Conservation (phyloP, 192 early-diverging fungal species). For the Rhizophagus prolifer region DNA sequence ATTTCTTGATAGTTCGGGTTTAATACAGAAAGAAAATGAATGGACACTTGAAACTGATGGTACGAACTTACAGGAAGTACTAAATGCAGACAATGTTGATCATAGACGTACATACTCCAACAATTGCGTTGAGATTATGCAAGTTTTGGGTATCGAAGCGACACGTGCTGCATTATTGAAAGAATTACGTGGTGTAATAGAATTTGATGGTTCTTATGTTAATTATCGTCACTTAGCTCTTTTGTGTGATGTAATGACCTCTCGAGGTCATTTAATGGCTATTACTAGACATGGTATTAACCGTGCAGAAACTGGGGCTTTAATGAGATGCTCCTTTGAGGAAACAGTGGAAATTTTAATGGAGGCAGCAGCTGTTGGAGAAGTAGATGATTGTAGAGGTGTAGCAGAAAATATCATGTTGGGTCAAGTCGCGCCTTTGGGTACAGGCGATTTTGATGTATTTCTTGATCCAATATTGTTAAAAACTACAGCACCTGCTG, state of each 20-base stretch:
- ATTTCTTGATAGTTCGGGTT: constrained; percentile 56
- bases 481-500: constrained; percentile 62
- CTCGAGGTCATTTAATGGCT: constrained; percentile 88
- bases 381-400: constrained; percentile 92
- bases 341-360: constrained; percentile 98
- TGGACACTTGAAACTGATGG: constrained; percentile 93
- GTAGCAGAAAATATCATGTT: constrained; percentile 98
- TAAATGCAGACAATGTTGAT: constrained; percentile 84
- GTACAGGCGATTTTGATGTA: constrained; percentile 92
- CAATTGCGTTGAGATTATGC: constrained; percentile 86
- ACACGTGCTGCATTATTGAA: constrained; percentile 85
- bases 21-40: constrained; percentile 64
- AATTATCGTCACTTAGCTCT: constrained; percentile 97
- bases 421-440: constrained; percentile 94
- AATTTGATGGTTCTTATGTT: constrained; percentile 95
- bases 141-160: constrained; percentile 96
- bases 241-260: constrained; percentile 96
- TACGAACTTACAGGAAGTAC: constrained; percentile 83
- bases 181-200: constrained; percentile 90
- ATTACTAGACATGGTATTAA: constrained; percentile 99
- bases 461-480: constrained; percentile 93
- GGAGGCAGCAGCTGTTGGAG: constrained; percentile 89
- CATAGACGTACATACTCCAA: constrained; percentile 82
- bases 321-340: constrained; percentile 96
- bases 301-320: constrained; percentile 87